These are phyloP conservation scores for Penicillium sp. DNA, from an alignment of 2,329 filamentous ascomycete species.

Conservation along the genomic window DNA sequence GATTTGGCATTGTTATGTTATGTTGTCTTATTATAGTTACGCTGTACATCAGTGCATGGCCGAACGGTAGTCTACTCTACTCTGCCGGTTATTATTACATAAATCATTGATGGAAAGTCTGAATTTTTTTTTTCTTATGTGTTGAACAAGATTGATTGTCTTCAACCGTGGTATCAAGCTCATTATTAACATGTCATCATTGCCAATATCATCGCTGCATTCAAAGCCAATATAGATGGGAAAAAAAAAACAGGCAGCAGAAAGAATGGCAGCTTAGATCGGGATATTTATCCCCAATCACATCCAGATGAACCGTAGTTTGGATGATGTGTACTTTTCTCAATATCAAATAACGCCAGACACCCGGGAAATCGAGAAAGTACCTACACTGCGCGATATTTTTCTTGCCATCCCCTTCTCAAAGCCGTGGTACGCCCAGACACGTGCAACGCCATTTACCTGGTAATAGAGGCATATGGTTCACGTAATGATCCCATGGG, in stretches of 20 bases:
- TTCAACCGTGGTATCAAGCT: constrained; percentile 1
- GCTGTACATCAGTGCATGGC: too few species aligned
- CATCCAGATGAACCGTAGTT: constrained; percentile 3
- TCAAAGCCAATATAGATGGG: not conserved
- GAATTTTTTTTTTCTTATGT: too few species aligned
- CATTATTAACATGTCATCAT: constrained; percentile 4
- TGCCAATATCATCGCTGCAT: constrained; percentile 1
- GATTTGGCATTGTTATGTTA: not conserved
- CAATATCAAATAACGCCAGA: constrained; percentile 10
- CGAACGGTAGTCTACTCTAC: too few species aligned
- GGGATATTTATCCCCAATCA: not conserved
- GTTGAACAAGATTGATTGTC: not conserved
- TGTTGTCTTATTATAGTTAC: not conserved
- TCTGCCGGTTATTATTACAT: too few species aligned
- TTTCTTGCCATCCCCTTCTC: not conserved
- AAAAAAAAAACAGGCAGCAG: not conserved
- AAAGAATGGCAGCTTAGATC: not conserved
- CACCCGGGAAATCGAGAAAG: not conserved
- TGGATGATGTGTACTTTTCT: constrained; percentile 10
- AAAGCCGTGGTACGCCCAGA: constrained; percentile 13
- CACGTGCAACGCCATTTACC: constrained; percentile 4
- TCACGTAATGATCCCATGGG: not conserved
- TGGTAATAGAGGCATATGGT: constrained; percentile 6
- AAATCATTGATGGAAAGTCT: too few species aligned
- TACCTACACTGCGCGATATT: not conserved